A percentile compares a stretch with the other conserved stretches of the same genome.
Evolutionary conservation across 768 basidiomycete genomes (phyloP).

Genomic region (Amanita polypyramis): DNA sequence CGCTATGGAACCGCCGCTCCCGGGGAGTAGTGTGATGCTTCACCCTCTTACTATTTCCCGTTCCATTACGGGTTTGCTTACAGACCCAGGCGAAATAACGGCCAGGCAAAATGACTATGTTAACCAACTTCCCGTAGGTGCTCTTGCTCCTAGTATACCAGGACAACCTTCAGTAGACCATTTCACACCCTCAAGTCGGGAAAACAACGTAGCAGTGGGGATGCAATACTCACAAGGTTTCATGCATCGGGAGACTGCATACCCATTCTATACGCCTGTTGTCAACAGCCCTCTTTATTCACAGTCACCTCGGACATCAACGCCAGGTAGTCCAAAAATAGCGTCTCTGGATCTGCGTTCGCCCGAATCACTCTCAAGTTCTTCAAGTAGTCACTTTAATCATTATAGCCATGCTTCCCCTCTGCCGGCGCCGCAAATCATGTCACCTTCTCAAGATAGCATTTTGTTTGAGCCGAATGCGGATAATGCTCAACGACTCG

Average conservation of each 20-base stretch:
- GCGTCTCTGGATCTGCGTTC: slow-evolving; percentile 2
- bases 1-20: not conserved
- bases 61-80: not conserved
- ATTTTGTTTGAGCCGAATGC: not conserved
- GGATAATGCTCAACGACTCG: not conserved
- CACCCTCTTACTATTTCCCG: not conserved
- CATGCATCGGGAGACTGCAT: not conserved
- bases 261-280: not conserved
- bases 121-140: not conserved
- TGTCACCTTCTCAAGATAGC: not conserved
- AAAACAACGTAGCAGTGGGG: not conserved
- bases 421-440: not conserved
- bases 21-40: not conserved
- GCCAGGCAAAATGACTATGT: not conserved
- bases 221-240: not conserved
- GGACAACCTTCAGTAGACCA: not conserved
- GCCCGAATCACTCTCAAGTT: slow-evolving; percentile 1
- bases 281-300: not conserved
- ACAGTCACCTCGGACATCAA: slow-evolving; percentile 6
- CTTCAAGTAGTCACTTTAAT: not conserved
- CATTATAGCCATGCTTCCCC: not conserved
- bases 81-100: not conserved
- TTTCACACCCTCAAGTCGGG: not conserved
- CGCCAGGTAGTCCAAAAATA: not conserved
- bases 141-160: not conserved